These are phyloP conservation scores for Solioccasus polychromus DNA, from an alignment of 768 basidiomycete species.

Conservation along the genomic window DNA sequence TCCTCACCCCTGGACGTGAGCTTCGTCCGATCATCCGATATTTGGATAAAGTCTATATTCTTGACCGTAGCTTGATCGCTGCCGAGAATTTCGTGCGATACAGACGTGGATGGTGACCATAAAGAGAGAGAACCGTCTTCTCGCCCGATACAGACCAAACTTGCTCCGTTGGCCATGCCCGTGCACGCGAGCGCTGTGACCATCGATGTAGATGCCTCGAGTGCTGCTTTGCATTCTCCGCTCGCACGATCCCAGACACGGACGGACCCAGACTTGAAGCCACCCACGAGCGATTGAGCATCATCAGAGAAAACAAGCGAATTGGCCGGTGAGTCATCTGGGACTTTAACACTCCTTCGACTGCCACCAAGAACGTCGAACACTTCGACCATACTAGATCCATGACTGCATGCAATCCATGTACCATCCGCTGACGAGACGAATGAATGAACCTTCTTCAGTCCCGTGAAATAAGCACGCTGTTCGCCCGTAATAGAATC, in stretches of 20 bases:
- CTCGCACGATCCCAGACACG: slow-evolving; percentile 19
- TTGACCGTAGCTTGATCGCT: slow-evolving; percentile 5
- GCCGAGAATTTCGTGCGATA: slow-evolving; percentile 7
- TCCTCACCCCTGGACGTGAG: slow-evolving; percentile 15
- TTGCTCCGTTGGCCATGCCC: background rate
- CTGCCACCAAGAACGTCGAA: background rate
- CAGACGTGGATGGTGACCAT: slow-evolving; percentile 16
- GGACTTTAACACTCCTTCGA: background rate
- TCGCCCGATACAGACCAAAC: slow-evolving; percentile 14
- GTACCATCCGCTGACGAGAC: slow-evolving; percentile 3
- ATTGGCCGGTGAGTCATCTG: background rate
- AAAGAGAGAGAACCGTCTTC: slow-evolving; percentile 16
- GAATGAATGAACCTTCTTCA: slow-evolving; percentile 8
- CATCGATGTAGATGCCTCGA: background rate
- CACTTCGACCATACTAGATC: slow-evolving; percentile 1
- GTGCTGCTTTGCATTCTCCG: slow-evolving; percentile 12
- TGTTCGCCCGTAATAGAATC: slow-evolving; percentile 10
- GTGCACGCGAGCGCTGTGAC: slow-evolving; percentile 20
- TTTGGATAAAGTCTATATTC: slow-evolving; percentile 6
- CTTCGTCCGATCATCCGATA: slow-evolving; percentile 6
- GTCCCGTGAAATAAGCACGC: slow-evolving; percentile 2
- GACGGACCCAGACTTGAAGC: slow-evolving; percentile 12
- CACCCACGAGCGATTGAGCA: slow-evolving; percentile 16
- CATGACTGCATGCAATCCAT: slow-evolving; percentile 10
- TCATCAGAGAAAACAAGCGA: slow-evolving; percentile 18